These are phyloP conservation scores for Akanthomyces uredinophilus DNA, from an alignment of 2,329 filamentous ascomycete species.

Conservation along the genomic window DNA sequence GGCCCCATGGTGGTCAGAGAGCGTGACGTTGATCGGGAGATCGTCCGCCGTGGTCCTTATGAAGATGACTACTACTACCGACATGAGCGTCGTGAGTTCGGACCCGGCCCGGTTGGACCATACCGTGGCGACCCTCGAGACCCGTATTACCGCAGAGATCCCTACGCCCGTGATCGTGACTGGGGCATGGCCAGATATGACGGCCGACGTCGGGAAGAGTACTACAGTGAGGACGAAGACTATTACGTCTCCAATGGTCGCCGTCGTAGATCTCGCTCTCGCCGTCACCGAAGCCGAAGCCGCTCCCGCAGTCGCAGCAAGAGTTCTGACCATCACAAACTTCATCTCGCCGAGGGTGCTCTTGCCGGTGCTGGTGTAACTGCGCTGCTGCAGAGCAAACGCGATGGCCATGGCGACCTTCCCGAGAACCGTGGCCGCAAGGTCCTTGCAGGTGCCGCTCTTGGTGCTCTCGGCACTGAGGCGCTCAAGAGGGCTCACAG, in stretches of 20 bases:
- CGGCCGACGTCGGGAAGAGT: constrained; percentile 38
- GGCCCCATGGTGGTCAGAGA: constrained; percentile 40
- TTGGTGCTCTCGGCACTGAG: constrained; percentile 59
- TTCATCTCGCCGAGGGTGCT: constrained; percentile 59
- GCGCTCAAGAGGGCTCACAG: constrained; percentile 55
- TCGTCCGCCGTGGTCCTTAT: constrained; percentile 29
- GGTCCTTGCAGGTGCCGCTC: constrained; percentile 55
- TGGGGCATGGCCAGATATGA: constrained; percentile 34
- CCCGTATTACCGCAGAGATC: constrained; percentile 22
- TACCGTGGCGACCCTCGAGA: constrained; percentile 30
- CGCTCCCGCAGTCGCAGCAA: constrained; percentile 44
- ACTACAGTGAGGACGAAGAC: constrained; percentile 44
- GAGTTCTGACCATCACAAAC: constrained; percentile 47
- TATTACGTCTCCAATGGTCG: constrained; percentile 41
- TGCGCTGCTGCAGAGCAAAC: constrained; percentile 53
- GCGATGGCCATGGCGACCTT: constrained; percentile 45
- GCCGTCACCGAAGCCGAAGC: constrained; percentile 36
- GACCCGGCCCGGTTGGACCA: constrained; percentile 23
- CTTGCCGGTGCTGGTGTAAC: constrained; percentile 58
- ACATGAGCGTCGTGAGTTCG: constrained; percentile 39
- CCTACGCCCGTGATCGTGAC: constrained; percentile 29
- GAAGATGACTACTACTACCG: constrained; percentile 50
- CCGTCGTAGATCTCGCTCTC: constrained; percentile 40
- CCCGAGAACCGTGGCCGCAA: constrained; percentile 51
- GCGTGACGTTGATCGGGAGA: constrained; percentile 33